A percentile compares a stretch with the other conserved stretches of the same genome.
These are phyloP conservation scores for Camillea tinctor DNA, from an alignment of 2,329 filamentous ascomycete species.

Conservation along the genomic window DNA sequence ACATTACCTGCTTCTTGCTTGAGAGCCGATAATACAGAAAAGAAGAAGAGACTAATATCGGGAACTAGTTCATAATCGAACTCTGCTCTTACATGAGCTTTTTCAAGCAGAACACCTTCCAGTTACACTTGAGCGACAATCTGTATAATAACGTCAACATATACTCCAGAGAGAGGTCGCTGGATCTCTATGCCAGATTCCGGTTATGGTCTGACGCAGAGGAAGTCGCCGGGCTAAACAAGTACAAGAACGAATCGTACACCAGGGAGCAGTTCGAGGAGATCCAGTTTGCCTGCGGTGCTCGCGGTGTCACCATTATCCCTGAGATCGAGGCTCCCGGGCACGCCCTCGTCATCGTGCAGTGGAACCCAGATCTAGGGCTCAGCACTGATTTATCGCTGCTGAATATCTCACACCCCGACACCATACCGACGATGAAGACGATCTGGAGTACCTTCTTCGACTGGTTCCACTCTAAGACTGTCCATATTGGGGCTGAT, in stretches of 20 bases:
- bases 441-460: constrained; percentile 53
- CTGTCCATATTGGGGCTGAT: constrained; percentile 55
- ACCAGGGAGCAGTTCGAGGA: constrained; percentile 49
- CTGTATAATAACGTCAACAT: constrained; percentile 48
- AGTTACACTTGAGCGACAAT: constrained; percentile 59
- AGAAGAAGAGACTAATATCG: constrained; percentile 4
- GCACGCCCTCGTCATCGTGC: constrained; percentile 54
- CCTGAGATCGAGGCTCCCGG: constrained; percentile 61
- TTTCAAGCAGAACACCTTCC: constrained; percentile 60
- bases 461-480: constrained; percentile 55
- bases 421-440: constrained; percentile 52
- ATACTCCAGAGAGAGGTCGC: constrained; percentile 46
- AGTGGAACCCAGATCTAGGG: constrained; percentile 58
- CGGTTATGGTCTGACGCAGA: constrained; percentile 49
- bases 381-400: constrained; percentile 46
- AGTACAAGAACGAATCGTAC: constrained; percentile 54
- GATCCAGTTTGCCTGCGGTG: constrained; percentile 51
- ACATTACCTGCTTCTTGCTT: background rate
- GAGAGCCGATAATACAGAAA: too few species aligned
- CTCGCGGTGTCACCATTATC: constrained; percentile 55
- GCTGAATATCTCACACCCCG: constrained; percentile 54
- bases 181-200: constrained; percentile 55
- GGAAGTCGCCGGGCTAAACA: constrained; percentile 48
- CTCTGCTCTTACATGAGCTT: constrained; percentile 60
- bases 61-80: constrained; percentile 54